Percentiles rank a stretch among this genome's conserved stretches.
phyloP scores from a whole-genome alignment of 441 rosid species.

The Pelargonium citronellum region DNA sequence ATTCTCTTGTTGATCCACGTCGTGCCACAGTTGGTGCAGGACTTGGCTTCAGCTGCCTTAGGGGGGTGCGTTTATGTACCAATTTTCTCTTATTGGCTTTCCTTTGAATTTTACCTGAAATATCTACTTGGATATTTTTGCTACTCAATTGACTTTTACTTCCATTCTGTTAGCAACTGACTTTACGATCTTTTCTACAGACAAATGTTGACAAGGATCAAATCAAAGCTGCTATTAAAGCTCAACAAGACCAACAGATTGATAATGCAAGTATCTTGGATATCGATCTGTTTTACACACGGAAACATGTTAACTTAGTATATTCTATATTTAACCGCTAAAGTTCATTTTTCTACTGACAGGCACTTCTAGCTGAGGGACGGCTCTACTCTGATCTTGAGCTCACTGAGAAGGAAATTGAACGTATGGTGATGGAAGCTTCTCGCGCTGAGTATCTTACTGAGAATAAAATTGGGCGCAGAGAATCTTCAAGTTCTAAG shows the following conservation, averaged over 20 bases:
- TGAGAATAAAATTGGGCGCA: conserved; percentile 40
- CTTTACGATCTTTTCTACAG: conserved; percentile 35
- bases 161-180: neutral
- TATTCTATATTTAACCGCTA: neutral
- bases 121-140: too few species aligned
- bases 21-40: conserved; percentile 85
- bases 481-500: conserved; percentile 72
- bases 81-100: neutral
- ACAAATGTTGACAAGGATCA: conserved; percentile 78
- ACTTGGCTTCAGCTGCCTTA: conserved; percentile 89
- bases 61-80: conserved; percentile 50
- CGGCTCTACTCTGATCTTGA: conserved; percentile 86
- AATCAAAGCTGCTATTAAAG: conserved; percentile 95
- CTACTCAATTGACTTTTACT: too few species aligned
- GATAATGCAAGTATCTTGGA: conserved; percentile 53
- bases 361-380: conserved; percentile 96
- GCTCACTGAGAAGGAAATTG: conserved; percentile 92
- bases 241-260: conserved; percentile 94
- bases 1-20: conserved; percentile 89
- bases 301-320: neutral
- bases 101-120: too few species aligned
- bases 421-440: conserved; percentile 89
- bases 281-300: neutral
- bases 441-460: conserved; percentile 93
- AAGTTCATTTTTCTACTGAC: conserved; percentile 18